phyloP scores from a whole-genome alignment of 2,329 filamentous ascomycete species.

The Verticillium tricorpus region DNA sequence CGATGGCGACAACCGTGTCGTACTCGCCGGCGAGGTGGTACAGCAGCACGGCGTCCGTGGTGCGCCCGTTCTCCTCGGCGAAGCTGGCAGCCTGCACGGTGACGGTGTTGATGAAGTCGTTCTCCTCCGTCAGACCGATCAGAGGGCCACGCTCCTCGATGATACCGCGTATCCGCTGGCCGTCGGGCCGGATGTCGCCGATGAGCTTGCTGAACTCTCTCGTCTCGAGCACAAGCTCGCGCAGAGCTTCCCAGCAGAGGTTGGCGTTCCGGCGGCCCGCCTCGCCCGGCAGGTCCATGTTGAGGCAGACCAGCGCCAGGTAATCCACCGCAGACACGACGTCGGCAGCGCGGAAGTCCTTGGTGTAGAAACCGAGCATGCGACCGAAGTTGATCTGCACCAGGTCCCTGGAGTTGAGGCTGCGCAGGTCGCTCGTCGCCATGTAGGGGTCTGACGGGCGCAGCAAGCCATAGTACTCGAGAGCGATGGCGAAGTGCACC shows the following conservation, averaged over 20 bases:
- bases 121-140: conserved; percentile 73
- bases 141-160: conserved; percentile 82
- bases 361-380: conserved; percentile 91
- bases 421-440: conserved; percentile 65
- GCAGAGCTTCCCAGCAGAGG: conserved; percentile 86
- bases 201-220: conserved; percentile 92
- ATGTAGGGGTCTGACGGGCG: conserved; percentile 78
- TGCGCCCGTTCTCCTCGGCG: conserved; percentile 90
- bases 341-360: conserved; percentile 88
- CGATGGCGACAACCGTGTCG: conserved; percentile 84
- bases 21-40: conserved; percentile 96
- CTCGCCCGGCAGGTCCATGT: conserved; percentile 73
- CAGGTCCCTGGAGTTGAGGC: conserved; percentile 61
- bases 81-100: conserved; percentile 88
- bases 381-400: conserved; percentile 92
- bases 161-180: conserved; percentile 76
- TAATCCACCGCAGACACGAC: conserved; percentile 91
- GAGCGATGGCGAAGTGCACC: conserved; percentile 87
- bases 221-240: conserved; percentile 93
- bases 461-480: conserved; percentile 85
- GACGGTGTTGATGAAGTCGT: conserved; percentile 86
- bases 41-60: conserved; percentile 87
- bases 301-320: conserved; percentile 84
- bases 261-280: conserved; percentile 71
- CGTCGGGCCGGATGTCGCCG: conserved; percentile 84